Conservation (phyloP, 176 grass and related monocot genomes). For the Alopecurus myosuroides region DNA sequence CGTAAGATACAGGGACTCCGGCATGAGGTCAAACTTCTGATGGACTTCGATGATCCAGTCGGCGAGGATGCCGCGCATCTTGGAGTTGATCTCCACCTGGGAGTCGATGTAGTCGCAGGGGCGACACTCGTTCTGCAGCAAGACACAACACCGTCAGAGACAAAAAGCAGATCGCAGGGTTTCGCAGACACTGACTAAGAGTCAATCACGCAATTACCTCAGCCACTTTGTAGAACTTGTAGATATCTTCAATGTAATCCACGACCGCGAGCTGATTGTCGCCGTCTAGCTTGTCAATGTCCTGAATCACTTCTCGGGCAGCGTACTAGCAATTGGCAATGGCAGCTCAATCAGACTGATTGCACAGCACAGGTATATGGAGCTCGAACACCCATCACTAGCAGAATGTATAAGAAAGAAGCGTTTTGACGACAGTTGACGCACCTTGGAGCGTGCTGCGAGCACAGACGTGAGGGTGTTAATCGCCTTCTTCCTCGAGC, state of each 20-base stretch:
- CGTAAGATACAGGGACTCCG: constrained; percentile 80
- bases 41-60: constrained; percentile 99
- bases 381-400: not conserved
- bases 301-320: constrained; percentile 38
- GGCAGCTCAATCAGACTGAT: not conserved
- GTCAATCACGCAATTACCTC: constrained; percentile 41
- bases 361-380: not conserved
- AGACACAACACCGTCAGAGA: not conserved
- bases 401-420: not conserved
- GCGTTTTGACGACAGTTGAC: not conserved
- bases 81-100: constrained; percentile 78
- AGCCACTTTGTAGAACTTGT: constrained; percentile 70
- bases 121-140: constrained; percentile 46
- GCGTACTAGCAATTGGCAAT: constrained; percentile 41
- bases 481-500: constrained; percentile 65
- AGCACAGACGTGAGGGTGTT: constrained; percentile 76
- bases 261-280: constrained; percentile 71
- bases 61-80: constrained; percentile 83
- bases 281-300: constrained; percentile 69
- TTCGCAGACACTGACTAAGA: not conserved
- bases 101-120: constrained; percentile 72
- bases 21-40: constrained; percentile 88
- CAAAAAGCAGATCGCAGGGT: not conserved
- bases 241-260: constrained; percentile 87
- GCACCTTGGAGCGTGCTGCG: constrained; percentile 84